These are phyloP conservation scores for Boletus subparvulus DNA, from an alignment of 768 basidiomycete genomes.

Conservation along the genomic window DNA sequence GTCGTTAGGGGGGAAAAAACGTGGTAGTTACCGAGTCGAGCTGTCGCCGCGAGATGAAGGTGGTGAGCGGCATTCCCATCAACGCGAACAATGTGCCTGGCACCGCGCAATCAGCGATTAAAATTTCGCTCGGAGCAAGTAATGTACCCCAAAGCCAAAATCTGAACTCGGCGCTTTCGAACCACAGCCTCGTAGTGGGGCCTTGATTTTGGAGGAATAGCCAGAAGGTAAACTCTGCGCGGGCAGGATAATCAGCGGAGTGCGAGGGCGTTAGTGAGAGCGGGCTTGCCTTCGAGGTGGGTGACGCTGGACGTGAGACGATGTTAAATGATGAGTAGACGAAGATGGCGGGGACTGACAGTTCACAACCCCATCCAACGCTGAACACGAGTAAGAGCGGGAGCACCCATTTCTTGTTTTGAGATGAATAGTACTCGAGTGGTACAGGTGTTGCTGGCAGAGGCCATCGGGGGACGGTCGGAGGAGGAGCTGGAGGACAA, in stretches of 20 bases:
- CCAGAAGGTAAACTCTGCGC: constrained; percentile 76
- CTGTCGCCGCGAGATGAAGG: constrained; percentile 56
- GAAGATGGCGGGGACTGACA: constrained; percentile 41
- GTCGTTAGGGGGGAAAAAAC: neutral
- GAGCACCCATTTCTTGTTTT: constrained; percentile 54
- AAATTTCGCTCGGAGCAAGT: neutral
- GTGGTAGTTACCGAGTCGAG: constrained; percentile 50
- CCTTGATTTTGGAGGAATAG: constrained; percentile 79
- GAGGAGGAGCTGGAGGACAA: neutral
- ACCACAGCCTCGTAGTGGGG: constrained; percentile 70
- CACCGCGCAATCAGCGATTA: constrained; percentile 13
- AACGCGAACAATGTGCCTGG: constrained; percentile 64
- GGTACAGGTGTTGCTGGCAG: constrained; percentile 57
- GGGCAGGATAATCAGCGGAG: constrained; percentile 3
- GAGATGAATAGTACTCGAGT: constrained; percentile 46
- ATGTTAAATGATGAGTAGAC: neutral
- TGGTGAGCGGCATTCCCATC: constrained; percentile 70
- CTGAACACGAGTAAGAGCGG: constrained; percentile 73
- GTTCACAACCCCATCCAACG: constrained; percentile 72
- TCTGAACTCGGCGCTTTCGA: constrained; percentile 75
- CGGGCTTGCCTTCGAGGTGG: constrained; percentile 68
- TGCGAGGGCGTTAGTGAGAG: neutral
- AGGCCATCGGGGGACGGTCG: constrained; percentile 3
- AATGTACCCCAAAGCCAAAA: constrained; percentile 64
- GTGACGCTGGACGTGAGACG: constrained; percentile 50